Conservation (phyloP, 2,329 filamentous ascomycete species). For the Didymella sp. region DNA sequence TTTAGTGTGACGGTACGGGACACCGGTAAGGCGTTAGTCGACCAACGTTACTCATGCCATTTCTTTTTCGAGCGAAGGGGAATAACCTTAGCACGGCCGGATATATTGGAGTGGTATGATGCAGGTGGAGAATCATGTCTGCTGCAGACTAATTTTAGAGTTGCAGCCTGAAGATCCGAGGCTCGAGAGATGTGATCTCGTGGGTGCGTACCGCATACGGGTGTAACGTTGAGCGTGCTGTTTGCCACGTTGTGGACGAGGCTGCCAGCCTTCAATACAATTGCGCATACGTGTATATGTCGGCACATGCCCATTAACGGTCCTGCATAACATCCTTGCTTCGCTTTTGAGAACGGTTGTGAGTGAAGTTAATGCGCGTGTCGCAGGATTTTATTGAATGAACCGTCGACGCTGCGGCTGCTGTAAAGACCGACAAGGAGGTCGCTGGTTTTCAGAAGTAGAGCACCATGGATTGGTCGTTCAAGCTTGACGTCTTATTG, state of each 20-base stretch:
- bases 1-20: conserved; percentile 10
- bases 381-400: background rate
- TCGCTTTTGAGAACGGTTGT: background rate
- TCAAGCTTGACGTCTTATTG: background rate
- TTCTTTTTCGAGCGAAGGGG: conserved; percentile 7
- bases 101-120: conserved; percentile 1
- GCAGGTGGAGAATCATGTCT: conserved; percentile 8
- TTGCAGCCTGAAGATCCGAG: conserved; percentile 2
- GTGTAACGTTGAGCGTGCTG: conserved; percentile 7
- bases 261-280: conserved; percentile 2
- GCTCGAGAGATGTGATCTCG: conserved; percentile 10
- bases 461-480: background rate
- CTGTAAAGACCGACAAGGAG: background rate
- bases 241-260: conserved; percentile 11
- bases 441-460: background rate
- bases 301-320: conserved; percentile 7
- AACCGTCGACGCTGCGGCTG: background rate
- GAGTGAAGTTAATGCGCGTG: background rate
- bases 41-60: conserved; percentile 2
- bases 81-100: conserved; percentile 7
- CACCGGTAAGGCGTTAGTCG: conserved; percentile 4
- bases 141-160: conserved; percentile 14
- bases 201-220: conserved; percentile 5
- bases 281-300: background rate
- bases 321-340: conserved; percentile 5